Percentiles rank a stretch among this genome's conserved stretches.
Conservation (phyloP, 2,329 filamentous ascomycete genomes). For the Alternaria arbusti region DNA sequence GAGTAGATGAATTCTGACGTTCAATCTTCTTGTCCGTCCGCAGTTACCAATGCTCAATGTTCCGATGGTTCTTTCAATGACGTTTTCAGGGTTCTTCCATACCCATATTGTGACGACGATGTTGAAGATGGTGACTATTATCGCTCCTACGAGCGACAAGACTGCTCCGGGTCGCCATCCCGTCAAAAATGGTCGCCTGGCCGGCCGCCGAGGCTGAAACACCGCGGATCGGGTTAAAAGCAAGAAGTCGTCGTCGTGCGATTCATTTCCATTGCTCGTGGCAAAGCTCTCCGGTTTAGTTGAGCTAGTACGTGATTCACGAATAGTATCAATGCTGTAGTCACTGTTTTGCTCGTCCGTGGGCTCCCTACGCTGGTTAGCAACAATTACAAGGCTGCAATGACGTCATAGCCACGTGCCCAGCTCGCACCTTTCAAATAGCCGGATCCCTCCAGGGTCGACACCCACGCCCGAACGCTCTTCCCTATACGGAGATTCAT, state of each 20-base stretch:
- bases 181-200: neutral
- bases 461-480: neutral
- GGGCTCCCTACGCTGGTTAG: neutral
- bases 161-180: neutral
- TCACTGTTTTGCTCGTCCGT: neutral
- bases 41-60: neutral
- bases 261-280: neutral
- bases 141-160: neutral
- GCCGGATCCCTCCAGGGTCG: neutral
- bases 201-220: neutral
- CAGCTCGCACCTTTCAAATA: neutral
- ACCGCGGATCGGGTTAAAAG: neutral
- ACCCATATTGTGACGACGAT: neutral
- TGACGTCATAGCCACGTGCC: neutral
- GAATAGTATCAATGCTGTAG: neutral
- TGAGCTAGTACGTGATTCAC: neutral
- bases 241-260: neutral
- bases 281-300: neutral
- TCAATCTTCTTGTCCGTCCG: neutral
- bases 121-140: neutral
- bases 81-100: neutral
- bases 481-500: neutral
- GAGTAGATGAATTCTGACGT: constrained; percentile 49
- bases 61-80: neutral
- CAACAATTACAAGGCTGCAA: neutral